Conservation (phyloP, 2,329 filamentous ascomycete species). For the Epichloe sibirici region DNA sequence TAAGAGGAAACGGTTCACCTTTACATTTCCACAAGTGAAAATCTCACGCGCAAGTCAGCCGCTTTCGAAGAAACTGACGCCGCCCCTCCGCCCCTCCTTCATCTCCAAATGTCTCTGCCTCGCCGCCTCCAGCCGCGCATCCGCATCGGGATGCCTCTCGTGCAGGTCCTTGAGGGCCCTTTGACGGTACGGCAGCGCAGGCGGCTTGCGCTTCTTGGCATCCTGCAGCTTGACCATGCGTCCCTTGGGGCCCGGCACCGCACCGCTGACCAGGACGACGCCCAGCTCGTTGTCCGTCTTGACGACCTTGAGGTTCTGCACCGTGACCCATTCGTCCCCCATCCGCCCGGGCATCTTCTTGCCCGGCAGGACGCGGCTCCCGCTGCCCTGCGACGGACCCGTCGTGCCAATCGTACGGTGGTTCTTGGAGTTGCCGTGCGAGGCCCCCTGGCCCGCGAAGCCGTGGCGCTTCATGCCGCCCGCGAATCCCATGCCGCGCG, state of each 20-base stretch:
- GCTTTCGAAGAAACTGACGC: slow-evolving; percentile 11
- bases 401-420: slow-evolving; percentile 86
- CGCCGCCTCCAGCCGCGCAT: slow-evolving; percentile 34
- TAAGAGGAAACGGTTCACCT: too few relatives aligned
- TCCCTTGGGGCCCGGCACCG: slow-evolving; percentile 79
- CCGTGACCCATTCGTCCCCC: slow-evolving; percentile 78
- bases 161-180: slow-evolving; percentile 30
- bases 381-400: slow-evolving; percentile 81
- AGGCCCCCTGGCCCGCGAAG: slow-evolving; percentile 77
- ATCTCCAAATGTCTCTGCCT: slow-evolving; percentile 39
- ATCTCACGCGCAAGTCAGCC: too few relatives aligned
- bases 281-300: slow-evolving; percentile 80
- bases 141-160: slow-evolving; percentile 35
- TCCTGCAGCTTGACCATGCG: slow-evolving; percentile 78
- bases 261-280: slow-evolving; percentile 76
- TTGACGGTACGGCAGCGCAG: slow-evolving; percentile 35
- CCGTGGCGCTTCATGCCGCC: slow-evolving; percentile 97
- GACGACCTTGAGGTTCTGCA: slow-evolving; percentile 83
- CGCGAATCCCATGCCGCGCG: slow-evolving; percentile 82
- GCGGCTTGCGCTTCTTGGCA: slow-evolving; percentile 68
- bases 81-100: slow-evolving; percentile 29
- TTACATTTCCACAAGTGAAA: too few relatives aligned
- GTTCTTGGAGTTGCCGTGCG: slow-evolving; percentile 89
- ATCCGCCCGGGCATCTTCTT: slow-evolving; percentile 98
- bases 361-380: slow-evolving; percentile 82